Base-by-base conservation (phyloP, 345 rosid species). In the Populus deltoides region DNA sequence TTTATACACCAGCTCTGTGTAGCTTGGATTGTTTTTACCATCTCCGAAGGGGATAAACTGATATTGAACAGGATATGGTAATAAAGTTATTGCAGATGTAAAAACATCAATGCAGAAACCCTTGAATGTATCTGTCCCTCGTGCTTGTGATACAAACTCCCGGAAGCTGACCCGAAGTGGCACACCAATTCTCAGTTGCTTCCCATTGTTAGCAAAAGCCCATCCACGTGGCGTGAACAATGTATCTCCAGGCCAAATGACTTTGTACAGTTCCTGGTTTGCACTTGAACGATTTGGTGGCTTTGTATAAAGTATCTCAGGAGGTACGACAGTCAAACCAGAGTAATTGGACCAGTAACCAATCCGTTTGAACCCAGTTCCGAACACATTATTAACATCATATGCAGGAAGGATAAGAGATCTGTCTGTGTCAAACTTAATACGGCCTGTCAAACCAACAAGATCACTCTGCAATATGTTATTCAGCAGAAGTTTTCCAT, bases 171-270 rank as follows among this genome's bases (percentile, higher is more conserved):
- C 88, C 20, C 98, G 92, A 82, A 83, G 75, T 1, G 99, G 99
- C 75, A 93, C 98, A 15, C 93, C 99, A 17, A 96, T 88, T 85
- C 81, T 87, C 78, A 96, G 83, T 67, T 81, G 93, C 83, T 90
- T 91, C 84, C 99, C 99, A 72, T 90, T 92, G 87, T 89, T 91
- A 3, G 98, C 90, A 61, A 96, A 93, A 66, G 89, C 99, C 98
- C 99, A 96, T 78, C 99, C 99, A 13, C 97, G 96, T 47, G 99
- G 99, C 53, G 77, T 88, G 38, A 77, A 61, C 73, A 76, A 75
- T n/a, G 93, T 85, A 77, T 93, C 99, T 57, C 99, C 99, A 0
- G 98, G 99, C 99, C 99, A 96, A 70, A 96, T 90, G 71, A 90
- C 98, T 72, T 73, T 70, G 68, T 84, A 77, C 29, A 96, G 83